Evolutionary conservation across 495 filamentous ascomycete species (phyloP), one percentile per base, ranked within the genome.

Genomic region (Penicillium canariense): DNA sequence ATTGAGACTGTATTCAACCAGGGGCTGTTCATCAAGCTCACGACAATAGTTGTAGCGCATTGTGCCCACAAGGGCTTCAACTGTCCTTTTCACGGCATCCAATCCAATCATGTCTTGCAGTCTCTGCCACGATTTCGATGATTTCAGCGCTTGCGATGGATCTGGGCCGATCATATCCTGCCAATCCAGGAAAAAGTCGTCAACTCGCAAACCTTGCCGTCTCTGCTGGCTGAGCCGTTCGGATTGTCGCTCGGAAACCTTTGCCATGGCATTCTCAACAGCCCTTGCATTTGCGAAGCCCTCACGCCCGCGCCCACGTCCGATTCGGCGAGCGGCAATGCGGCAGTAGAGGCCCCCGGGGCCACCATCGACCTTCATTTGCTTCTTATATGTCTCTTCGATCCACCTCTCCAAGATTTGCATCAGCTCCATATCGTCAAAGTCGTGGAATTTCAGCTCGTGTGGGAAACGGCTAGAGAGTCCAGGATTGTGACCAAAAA

Each of bases 401-500:
- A 88, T 77, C n/a, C 56, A 42, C 5, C 69, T 61, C 6, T 63
- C 55, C 0, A 89, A 54, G 20, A 90, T 87, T 2, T 47, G 44
- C 35, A 78, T 73, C 1, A 95, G 74, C 60, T 94, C 87, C 0
- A 63, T 61, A 34, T 92, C 86, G 0, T 76, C 67, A 56, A 90
- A 92, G 54, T 93, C 90, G 0, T 79, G 63, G 56, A 93, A 93
- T 20, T 79, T 72, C 20, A 93, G 60, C 15, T 75, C 65, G 34
- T 84, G 69, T 0, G 89, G 90, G 51, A 94, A 81, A 0, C 89
- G 84, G 57, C 87, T 90, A 0, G 81, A 72, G 8, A 94, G 67
- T 1, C 90, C 88, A 1, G 85, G 87, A 51, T 92, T 93, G 56
- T 92, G 87, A 0, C 77, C 80, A 48, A 89, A 90, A 68, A 95